Base-by-base conservation (phyloP, 169 alveolate species). In the Babesia gibsoni region DNA sequence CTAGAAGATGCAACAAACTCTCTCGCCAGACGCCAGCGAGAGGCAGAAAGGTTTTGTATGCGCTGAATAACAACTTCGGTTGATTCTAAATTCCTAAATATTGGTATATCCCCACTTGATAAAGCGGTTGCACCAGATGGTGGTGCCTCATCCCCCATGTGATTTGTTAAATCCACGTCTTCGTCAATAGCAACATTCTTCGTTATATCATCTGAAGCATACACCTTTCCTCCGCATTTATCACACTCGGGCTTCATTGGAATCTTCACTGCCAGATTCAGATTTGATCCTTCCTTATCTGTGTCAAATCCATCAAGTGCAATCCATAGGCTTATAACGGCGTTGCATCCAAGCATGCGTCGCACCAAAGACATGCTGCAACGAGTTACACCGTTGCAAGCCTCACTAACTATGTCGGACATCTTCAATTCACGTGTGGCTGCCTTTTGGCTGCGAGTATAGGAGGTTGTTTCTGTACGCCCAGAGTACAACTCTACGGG, bases 371-470 rank as follows among this genome's bases (percentile, higher is more conserved):
- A 67, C 32, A 66, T 25, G 14, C 54, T 70, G 52, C 80, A 75
- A 5, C 80, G 49, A 8, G 50, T 48, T 12, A 75, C 66, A 36
- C 61, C 80, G 2, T 36, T 16, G 37, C 84, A 75, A 0, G 70
- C 72, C 58, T 75, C 84, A 37, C 16, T 39, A 10, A 66, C 79
- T 23, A 75, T 59, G 39, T 75, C 84, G 37, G 18, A 35, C 4
- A 35, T 14, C 23, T 68, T 75, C 16, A 75, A 56, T 39, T 75
- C 84, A 6, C 84, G 46, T 3, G 69, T 75, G 4, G 84, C 84
- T 14, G 84, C 84, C 65, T 75, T 75, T 30, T 75, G 84, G 45
- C 84, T 75, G 32, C 84, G 79, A 23, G 84, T 75, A 37, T 35
- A 53, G 3, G 84, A 75, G n/a, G 37, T 8, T 4, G 69, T 29